phyloP scores from a whole-genome alignment of 2,329 filamentous ascomycete species.

The Didymella arachidicola region DNA sequence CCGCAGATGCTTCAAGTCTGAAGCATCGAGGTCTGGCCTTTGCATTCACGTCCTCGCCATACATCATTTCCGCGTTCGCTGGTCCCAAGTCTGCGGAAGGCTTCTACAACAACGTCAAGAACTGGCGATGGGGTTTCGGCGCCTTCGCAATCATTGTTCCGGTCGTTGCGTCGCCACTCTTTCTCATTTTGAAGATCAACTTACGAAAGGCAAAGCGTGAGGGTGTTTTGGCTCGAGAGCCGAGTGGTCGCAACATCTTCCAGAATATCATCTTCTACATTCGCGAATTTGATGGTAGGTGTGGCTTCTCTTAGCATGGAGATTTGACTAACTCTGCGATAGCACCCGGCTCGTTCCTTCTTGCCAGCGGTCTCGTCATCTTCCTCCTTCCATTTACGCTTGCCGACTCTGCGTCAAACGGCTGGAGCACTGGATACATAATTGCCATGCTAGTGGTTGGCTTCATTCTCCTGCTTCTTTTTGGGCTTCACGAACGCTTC shows the following conservation, averaged over 20 bases:
- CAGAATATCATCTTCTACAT: conserved; percentile 53
- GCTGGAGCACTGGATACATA: conserved; percentile 61
- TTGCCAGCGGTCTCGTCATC: conserved; percentile 56
- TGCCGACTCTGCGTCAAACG: conserved; percentile 54
- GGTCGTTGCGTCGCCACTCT: conserved; percentile 65
- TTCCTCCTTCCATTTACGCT: conserved; percentile 62
- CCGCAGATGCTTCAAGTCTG: conserved; percentile 70
- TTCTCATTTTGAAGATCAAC: conserved; percentile 58
- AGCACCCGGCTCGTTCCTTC: conserved; percentile 55
- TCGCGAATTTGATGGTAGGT: conserved; percentile 57
- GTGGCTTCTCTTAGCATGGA: too few species aligned
- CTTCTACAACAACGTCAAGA: conserved; percentile 53
- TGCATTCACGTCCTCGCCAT: conserved; percentile 51
- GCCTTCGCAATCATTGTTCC: conserved; percentile 70
- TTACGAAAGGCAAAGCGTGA: conserved; percentile 64
- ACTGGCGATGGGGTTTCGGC: conserved; percentile 69
- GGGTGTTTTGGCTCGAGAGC: conserved; percentile 58
- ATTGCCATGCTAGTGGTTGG: conserved; percentile 61
- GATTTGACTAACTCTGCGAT: conserved; percentile 26
- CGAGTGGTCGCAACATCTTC: conserved; percentile 54
- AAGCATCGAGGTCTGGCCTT: conserved; percentile 64
- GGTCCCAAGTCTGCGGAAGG: conserved; percentile 38
- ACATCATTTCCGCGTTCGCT: conserved; percentile 28
- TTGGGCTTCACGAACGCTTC: conserved; percentile 61
- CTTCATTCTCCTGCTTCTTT: conserved; percentile 56